Percentiles rank a stretch among this genome's conserved stretches.
phyloP scores from a whole-genome alignment of 1,284 basidiomycete genomes.

The Ganoderma lingzhi region DNA sequence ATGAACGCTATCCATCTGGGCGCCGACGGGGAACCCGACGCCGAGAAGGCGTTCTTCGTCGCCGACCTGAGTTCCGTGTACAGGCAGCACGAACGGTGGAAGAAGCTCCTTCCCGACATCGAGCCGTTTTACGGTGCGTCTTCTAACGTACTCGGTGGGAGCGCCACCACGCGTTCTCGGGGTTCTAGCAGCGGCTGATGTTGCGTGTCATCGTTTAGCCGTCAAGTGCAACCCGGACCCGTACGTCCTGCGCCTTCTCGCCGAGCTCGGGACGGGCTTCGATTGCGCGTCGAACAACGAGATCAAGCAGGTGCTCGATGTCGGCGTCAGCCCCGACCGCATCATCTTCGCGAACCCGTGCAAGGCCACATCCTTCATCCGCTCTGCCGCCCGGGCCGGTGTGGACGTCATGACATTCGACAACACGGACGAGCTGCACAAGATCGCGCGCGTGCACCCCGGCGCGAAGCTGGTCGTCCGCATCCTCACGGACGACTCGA shows the following conservation, averaged over 20 bases:
- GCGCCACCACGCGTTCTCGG: constrained; percentile 13
- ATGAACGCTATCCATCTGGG: constrained; percentile 65
- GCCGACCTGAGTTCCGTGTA: constrained; percentile 93
- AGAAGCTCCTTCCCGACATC: constrained; percentile 81
- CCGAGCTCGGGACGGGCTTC: constrained; percentile 91
- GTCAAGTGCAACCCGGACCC: constrained; percentile 99
- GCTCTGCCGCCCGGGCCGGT: constrained; percentile 79
- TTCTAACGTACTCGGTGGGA: constrained; percentile 23
- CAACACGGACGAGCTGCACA: constrained; percentile 97
- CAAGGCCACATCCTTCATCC: constrained; percentile 95
- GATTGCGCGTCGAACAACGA: constrained; percentile 99
- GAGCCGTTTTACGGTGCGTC: constrained; percentile 90
- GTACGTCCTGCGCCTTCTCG: constrained; percentile 90
- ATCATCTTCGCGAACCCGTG: constrained; percentile 99
- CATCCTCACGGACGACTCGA: constrained; percentile 97
- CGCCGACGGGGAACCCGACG: constrained; percentile 65
- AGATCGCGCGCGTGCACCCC: constrained; percentile 88
- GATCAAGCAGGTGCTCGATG: constrained; percentile 82
- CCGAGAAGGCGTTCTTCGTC: constrained; percentile 96
- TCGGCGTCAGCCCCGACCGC: constrained; percentile 78
- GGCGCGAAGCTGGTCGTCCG: constrained; percentile 90
- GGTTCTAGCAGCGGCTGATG: constrained; percentile 19
- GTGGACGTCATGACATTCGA: constrained; percentile 98
- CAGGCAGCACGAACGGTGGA: constrained; percentile 89
- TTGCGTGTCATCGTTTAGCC: constrained; percentile 53